Conservation (phyloP, 108 stramenopile species). For the Discostella stelligeroides region DNA sequence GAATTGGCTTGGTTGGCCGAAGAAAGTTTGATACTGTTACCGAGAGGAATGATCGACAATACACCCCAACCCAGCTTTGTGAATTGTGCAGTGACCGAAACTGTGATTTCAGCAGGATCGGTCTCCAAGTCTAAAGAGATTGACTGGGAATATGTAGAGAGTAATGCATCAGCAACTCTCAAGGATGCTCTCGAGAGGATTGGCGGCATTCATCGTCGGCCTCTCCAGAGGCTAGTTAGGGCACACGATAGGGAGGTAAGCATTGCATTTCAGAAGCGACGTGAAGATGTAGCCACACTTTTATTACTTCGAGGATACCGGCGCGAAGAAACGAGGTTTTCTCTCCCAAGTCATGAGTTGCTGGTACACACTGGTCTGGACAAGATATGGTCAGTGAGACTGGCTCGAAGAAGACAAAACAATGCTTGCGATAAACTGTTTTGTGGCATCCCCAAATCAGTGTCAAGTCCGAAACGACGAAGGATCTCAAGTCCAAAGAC, state of each 20-base stretch:
- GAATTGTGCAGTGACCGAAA: too few relatives aligned
- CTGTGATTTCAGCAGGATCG: conserved; percentile 23
- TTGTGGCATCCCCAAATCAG: conserved; percentile 1
- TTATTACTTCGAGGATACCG: conserved; percentile 34
- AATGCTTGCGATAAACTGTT: conserved; percentile 27
- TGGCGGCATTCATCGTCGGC: conserved; percentile 10
- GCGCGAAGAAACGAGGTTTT: conserved; percentile 11
- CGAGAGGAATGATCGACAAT: conserved; percentile 1
- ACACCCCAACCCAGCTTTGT: too few relatives aligned
- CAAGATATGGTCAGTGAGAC: conserved; percentile 17
- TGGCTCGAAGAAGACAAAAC: conserved; percentile 27
- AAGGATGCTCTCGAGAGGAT: conserved; percentile 15
- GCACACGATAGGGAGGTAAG: conserved; percentile 18
- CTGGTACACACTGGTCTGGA: conserved; percentile 24
- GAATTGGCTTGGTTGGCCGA: conserved; percentile 34
- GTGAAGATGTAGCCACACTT: conserved; percentile 26
- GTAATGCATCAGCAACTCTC: conserved; percentile 21
- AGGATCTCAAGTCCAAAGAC: neutral
- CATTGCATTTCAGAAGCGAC: conserved; percentile 34
- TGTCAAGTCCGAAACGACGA: neutral
- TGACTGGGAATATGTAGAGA: conserved; percentile 31
- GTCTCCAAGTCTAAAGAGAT: conserved; percentile 29
- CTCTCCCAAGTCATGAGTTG: conserved; percentile 30
- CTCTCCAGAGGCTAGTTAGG: conserved; percentile 27
- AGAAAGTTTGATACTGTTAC: conserved; percentile 35